phyloP scores from a whole-genome alignment of 2,329 filamentous ascomycete species.

The Niveomyces coronatus region DNA sequence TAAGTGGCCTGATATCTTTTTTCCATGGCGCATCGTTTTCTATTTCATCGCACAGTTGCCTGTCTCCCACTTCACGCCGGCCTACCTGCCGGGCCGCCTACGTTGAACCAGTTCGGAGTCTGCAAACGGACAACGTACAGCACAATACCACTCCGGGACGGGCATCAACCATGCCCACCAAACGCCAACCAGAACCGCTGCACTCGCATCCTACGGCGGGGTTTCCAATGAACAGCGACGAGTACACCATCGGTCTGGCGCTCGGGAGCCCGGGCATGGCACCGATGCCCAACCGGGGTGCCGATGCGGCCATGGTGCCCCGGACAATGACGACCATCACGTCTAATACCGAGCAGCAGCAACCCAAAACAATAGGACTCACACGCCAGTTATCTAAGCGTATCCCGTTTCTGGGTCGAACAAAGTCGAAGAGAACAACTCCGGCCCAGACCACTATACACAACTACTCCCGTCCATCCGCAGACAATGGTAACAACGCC shows the following conservation, averaged over 20 bases:
- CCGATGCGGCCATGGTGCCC: constrained; percentile 13
- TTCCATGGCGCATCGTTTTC: too few relatives aligned
- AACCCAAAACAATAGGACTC: constrained; percentile 5
- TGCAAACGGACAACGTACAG: not conserved
- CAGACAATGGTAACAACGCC: not conserved
- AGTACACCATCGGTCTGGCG: constrained; percentile 58
- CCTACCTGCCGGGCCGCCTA: not conserved
- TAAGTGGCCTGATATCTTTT: too few relatives aligned
- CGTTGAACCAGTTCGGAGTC: not conserved
- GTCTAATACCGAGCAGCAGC: not conserved
- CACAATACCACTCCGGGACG: not conserved
- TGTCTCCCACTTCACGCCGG: not conserved
- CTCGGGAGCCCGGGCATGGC: constrained; percentile 53
- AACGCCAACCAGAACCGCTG: not conserved
- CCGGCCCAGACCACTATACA: too few relatives aligned
- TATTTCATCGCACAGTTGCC: too few relatives aligned
- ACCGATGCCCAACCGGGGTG: constrained; percentile 20
- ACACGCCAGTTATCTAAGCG: constrained; percentile 12
- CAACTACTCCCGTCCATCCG: constrained; percentile 1
- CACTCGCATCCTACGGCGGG: not conserved
- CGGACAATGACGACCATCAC: constrained; percentile 12
- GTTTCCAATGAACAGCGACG: not conserved
- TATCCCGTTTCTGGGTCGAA: constrained; percentile 4
- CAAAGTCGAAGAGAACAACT: constrained; percentile 5
- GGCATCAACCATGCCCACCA: not conserved